phyloP scores from a whole-genome alignment of 352 stramenopile species.

The Globisporangium polare region DNA sequence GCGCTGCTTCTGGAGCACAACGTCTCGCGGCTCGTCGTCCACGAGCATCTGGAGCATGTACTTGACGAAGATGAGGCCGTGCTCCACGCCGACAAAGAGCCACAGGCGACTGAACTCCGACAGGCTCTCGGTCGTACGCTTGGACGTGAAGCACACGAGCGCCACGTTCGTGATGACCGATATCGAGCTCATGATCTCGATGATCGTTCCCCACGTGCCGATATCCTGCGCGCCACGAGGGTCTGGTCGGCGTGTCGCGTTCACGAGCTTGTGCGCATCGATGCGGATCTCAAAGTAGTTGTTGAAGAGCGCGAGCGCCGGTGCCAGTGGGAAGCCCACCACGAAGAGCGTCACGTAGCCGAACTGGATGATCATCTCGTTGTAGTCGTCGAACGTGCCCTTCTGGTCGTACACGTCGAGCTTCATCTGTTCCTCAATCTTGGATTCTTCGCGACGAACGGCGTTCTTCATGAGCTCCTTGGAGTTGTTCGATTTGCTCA shows the following conservation, averaged over 20 bases:
- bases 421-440: slow-evolving; percentile 55
- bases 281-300: slow-evolving; percentile 92
- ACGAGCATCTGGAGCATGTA: slow-evolving; percentile 65
- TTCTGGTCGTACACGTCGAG: slow-evolving; percentile 70
- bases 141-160: slow-evolving; percentile 90
- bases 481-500: slow-evolving; percentile 16
- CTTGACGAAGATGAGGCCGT: slow-evolving; percentile 61
- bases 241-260: slow-evolving; percentile 66
- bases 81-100: slow-evolving; percentile 66
- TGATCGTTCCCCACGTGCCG: slow-evolving; percentile 90
- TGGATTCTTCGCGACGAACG: slow-evolving; percentile 30
- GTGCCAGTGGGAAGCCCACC: slow-evolving; percentile 89
- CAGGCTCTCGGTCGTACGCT: slow-evolving; percentile 45
- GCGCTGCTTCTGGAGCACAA: slow-evolving; percentile 67
- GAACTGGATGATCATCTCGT: slow-evolving; percentile 88
- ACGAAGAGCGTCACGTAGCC: slow-evolving; percentile 94
- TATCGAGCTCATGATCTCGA: slow-evolving; percentile 86
- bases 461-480: slow-evolving; percentile 34
- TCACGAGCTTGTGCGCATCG: slow-evolving; percentile 83
- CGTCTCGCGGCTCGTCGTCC: slow-evolving; percentile 65
- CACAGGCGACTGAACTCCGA: slow-evolving; percentile 44
- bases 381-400: slow-evolving; percentile 84
- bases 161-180: slow-evolving; percentile 91
- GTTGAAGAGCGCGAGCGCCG: slow-evolving; percentile 85
- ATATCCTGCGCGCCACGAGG: slow-evolving; percentile 85